Base-by-base conservation (phyloP, 768 basidiomycete species). In the Rhodotorula paludigena region DNA sequence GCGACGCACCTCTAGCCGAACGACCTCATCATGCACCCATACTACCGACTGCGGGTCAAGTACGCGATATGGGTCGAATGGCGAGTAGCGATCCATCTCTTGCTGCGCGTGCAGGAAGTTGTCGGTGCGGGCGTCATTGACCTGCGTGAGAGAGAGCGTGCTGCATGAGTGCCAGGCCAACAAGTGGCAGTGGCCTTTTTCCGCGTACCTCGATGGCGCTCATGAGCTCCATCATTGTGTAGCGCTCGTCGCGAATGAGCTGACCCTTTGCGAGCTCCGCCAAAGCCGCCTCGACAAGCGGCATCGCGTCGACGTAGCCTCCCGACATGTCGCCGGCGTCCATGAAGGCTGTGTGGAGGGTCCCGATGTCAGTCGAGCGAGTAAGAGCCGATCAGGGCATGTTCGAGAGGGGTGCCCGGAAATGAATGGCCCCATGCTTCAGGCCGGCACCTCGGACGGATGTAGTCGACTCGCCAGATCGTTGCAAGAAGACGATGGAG, bases 81-180 rank as follows among this genome's bases (percentile, higher is more conserved):
- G 56, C 18, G 61, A 49, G 8, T n/a, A 39, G 1, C 28, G 15
- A 18, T 45, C n/a, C 2, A 33, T 28, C n/a, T 20, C 8, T 11
- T 60, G 36, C 12, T 47, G 58, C 7, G 63, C 55, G 14, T 52
- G 32, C 7, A 61, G 60, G 57, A 32, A 72, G 25, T 63, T 64
- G 49, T 72, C 71, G 3, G 71, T 72, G 30, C 66, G 41, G 21
- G 63, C 44, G 60, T 72, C 71, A 38, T 68, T 67, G 49, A 72
- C 61, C 70, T 71, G 54, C 39, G 33, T 12, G 4, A 18, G n/a
- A 25, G 10, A 5, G n/a, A n/a, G n/a, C n/a, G n/a, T n/a, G n/a
- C n/a, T n/a, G n/a, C n/a, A n/a, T n/a, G n/a, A n/a, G n/a, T n/a
- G n/a, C n/a, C n/a, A n/a, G n/a, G n/a, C n/a, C n/a, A 2, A 39